These are phyloP conservation scores for Angomonas ambiguus DNA, from an alignment of 208 protist genomes.

Conservation along the genomic window DNA sequence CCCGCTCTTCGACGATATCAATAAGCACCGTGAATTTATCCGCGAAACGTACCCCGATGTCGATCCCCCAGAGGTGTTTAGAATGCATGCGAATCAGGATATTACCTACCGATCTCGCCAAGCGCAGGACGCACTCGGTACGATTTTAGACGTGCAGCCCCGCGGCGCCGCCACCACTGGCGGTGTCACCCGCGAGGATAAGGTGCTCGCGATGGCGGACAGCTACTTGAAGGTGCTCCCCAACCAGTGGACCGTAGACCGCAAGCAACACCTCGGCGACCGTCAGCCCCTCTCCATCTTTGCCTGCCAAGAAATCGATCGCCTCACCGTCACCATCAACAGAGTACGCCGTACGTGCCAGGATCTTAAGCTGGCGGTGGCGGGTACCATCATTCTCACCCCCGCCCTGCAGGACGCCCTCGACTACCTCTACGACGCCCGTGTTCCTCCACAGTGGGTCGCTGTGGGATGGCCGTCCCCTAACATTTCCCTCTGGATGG, in stretches of 20 bases:
- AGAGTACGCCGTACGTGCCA: conserved; percentile 83
- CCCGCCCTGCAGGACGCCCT: conserved; percentile 92
- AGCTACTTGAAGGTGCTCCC: conserved; percentile 91
- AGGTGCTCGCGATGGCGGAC: conserved; percentile 88
- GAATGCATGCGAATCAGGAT: conserved; percentile 96
- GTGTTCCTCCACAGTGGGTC: conserved; percentile 94
- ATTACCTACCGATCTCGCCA: conserved; percentile 93
- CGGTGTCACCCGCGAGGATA: conserved; percentile 92
- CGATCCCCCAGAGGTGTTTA: conserved; percentile 97
- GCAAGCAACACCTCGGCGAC: conserved; percentile 68
- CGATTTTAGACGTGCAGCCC: conserved; percentile 96
- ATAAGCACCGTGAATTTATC: conserved; percentile 91
- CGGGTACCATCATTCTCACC: conserved; percentile 97
- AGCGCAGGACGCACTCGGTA: conserved; percentile 90
- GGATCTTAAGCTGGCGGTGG: conserved; percentile 95
- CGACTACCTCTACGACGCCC: conserved; percentile 95
- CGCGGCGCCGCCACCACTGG: conserved; percentile 82
- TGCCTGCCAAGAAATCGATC: conserved; percentile 94
- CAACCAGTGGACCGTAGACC: conserved; percentile 86
- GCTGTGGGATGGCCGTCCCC: conserved; percentile 94
- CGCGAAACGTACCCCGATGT: conserved; percentile 93
- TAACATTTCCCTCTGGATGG: conserved; percentile 97
- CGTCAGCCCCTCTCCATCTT: conserved; percentile 96
- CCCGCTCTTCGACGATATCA: conserved; percentile 91
- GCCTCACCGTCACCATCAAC: conserved; percentile 84